Percentiles rank a stretch among this genome's conserved stretches.
These are phyloP conservation scores for Colletotrichum sublineola DNA, from an alignment of 2,329 filamentous ascomycete species.

Conservation along the genomic window DNA sequence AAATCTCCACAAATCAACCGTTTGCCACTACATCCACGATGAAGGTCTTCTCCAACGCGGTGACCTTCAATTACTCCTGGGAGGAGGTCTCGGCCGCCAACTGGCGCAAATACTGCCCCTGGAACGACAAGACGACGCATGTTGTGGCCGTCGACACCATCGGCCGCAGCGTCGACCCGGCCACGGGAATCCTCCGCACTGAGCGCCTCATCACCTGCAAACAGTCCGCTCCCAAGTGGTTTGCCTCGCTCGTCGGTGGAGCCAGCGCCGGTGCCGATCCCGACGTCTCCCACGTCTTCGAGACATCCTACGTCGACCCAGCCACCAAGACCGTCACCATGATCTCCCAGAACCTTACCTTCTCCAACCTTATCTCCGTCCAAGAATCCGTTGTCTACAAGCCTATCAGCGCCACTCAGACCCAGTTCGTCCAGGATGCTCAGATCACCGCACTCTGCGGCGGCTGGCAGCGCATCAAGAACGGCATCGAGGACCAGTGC, in stretches of 20 bases:
- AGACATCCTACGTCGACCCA: slow-evolving; percentile 95
- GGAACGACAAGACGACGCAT: slow-evolving; percentile 99
- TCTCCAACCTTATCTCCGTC: slow-evolving; percentile 89
- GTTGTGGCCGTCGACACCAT: slow-evolving; percentile 96
- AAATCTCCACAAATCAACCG: not conserved
- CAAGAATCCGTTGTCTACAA: slow-evolving; percentile 93
- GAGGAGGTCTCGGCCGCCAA: slow-evolving; percentile 97
- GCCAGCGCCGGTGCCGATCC: slow-evolving; percentile 63
- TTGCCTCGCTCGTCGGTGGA: slow-evolving; percentile 81
- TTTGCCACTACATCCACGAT: slow-evolving; percentile 63
- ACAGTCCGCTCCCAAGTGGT: slow-evolving; percentile 80
- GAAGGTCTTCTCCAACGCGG: slow-evolving; percentile 94
- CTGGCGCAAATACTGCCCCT: slow-evolving; percentile 98
- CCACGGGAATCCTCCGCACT: slow-evolving; percentile 71
- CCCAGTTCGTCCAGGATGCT: slow-evolving; percentile 89
- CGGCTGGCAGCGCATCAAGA: slow-evolving; percentile 97
- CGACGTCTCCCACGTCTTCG: slow-evolving; percentile 90
- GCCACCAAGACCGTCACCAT: slow-evolving; percentile 89
- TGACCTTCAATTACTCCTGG: slow-evolving; percentile 98
- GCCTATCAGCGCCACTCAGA: slow-evolving; percentile 71
- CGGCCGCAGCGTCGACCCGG: slow-evolving; percentile 72
- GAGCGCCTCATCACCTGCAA: slow-evolving; percentile 74
- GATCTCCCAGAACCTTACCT: slow-evolving; percentile 95
- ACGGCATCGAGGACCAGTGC: slow-evolving; percentile 92
- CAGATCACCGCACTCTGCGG: slow-evolving; percentile 95